A percentile compares a stretch with the other conserved stretches of the same genome.
phyloP scores from a whole-genome alignment of 164 flowering plant species.

The Saururus chinensis region DNA sequence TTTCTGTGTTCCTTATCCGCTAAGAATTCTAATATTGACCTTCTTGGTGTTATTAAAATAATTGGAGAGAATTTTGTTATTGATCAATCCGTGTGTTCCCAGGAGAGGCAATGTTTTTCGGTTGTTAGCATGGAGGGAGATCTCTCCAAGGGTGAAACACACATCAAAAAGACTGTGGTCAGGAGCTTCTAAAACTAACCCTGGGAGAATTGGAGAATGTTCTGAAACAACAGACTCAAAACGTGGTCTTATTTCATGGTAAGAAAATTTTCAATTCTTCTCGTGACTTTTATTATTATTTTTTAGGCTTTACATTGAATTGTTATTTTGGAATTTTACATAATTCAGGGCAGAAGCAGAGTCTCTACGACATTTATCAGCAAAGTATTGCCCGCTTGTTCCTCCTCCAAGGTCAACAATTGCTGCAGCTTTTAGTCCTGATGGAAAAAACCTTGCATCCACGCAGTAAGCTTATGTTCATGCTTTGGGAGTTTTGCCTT shows the following conservation, averaged over 20 bases:
- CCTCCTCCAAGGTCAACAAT: slow-evolving; percentile 99
- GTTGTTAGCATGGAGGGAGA: slow-evolving; percentile 61
- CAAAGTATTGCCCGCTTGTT: slow-evolving; percentile 67
- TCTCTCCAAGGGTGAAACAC: slow-evolving; percentile 45
- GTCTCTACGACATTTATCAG: slow-evolving; percentile 66
- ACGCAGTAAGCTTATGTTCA: slow-evolving; percentile 60
- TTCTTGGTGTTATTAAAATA: not conserved
- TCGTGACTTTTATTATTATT: too few relatives aligned
- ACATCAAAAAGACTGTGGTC: slow-evolving; percentile 45
- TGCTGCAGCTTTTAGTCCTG: slow-evolving; percentile 95
- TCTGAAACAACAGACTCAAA: slow-evolving; percentile 44
- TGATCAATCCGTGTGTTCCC: slow-evolving; percentile 5
- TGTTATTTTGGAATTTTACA: not conserved
- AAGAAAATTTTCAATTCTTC: slow-evolving; percentile 1
- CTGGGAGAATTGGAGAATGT: slow-evolving; percentile 17
- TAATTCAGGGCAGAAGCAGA: slow-evolving; percentile 77
- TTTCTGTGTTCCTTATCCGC: not conserved
- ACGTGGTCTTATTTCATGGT: slow-evolving; percentile 69
- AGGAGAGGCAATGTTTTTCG: slow-evolving; percentile 48
- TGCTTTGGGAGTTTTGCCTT: too few relatives aligned
- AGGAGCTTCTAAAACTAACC: slow-evolving; percentile 21
- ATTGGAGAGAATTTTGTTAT: not conserved
- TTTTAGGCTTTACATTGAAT: not conserved
- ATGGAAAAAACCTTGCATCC: slow-evolving; percentile 88
- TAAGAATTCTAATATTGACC: not conserved